Base-by-base conservation (phyloP, 768 basidiomycete species). In the Tricholomella constricta region DNA sequence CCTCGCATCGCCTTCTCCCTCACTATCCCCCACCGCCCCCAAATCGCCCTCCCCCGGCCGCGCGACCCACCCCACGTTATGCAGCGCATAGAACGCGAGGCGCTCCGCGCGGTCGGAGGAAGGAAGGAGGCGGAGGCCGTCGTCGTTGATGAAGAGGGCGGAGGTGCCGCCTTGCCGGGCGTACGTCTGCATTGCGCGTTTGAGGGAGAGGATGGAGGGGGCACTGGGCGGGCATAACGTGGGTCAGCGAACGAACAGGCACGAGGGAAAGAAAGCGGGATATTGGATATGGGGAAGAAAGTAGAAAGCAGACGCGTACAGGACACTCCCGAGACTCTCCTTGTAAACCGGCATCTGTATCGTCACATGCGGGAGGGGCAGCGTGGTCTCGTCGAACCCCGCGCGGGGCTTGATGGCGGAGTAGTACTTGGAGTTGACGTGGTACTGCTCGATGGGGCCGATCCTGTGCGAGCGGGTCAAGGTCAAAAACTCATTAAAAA, bases 291-390 rank as follows among this genome's bases (percentile, higher is more conserved):
- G 14, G 19, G 32, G 36, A 14, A 23, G 25, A 35, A 48, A 48
- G 34, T 10, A 45, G 40, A 12, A 43, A n/a, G n/a, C n/a, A n/a
- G n/a, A 26, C 14, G 73, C 82, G 58, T 56, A 87, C 81, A 91
- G 79, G 0, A 89, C 89, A 32, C 79, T 69, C 25, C 83, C 79
- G 26, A 91, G 69, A 57, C 81, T 82, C 65, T 91, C 89, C 60
- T 91, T 93, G 74, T 92, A 94, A 23, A 94, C 91, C 0, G 92
- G 79, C 82, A 94, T 83, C 69, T 93, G 84, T 51, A 94, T 83
- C 0, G 88, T 88, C 29, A 91, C 77, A 61, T 91, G 89, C 2
- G 89, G n/a, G n/a, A n/a, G n/a, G n/a, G n/a, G 89, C 0, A 91
- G 76, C 56, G 72, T 72, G 6, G 10, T 4, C 31, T 77, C 72